Conservation (phyloP, 371 early-diverging fungal species). For the Mucor lusitanicus region DNA sequence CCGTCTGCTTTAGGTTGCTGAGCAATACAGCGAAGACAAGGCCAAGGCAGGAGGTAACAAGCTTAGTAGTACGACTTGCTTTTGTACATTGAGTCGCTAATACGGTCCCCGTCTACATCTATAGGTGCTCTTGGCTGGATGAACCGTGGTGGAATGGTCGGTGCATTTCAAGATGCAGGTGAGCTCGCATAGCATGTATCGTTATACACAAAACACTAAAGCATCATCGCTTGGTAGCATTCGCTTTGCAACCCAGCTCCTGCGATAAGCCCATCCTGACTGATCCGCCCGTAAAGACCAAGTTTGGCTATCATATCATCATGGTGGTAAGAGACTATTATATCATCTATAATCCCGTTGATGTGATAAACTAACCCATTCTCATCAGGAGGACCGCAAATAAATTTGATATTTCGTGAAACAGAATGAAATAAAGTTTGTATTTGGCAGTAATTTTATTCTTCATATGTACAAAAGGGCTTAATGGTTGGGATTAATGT, state of each 20-base stretch:
- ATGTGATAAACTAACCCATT: not conserved
- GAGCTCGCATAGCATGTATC: not conserved
- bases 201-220: not conserved
- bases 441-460: constrained; percentile 2
- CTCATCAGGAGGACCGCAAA: constrained; percentile 17
- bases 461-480: not conserved
- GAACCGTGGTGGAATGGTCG: constrained; percentile 89
- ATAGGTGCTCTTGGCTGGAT: constrained; percentile 78
- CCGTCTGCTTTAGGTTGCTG: constrained; percentile 63
- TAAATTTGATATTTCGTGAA: constrained; percentile 2
- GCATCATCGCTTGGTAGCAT: constrained; percentile 52
- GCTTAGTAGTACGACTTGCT: not conserved
- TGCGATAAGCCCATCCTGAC: constrained; percentile 74
- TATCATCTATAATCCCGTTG: not conserved
- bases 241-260: constrained; percentile 77
- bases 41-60: constrained; percentile 64
- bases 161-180: constrained; percentile 86
- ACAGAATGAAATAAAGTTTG: constrained; percentile 2
- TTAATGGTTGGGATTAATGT: not conserved
- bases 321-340: constrained; percentile 67
- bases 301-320: constrained; percentile 83
- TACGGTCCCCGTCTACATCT: not conserved
- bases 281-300: constrained; percentile 67
- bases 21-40: constrained; percentile 87
- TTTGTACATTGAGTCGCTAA: not conserved